phyloP scores from a whole-genome alignment of 768 basidiomycete genomes.

The Candolleomyces eurysporus region DNA sequence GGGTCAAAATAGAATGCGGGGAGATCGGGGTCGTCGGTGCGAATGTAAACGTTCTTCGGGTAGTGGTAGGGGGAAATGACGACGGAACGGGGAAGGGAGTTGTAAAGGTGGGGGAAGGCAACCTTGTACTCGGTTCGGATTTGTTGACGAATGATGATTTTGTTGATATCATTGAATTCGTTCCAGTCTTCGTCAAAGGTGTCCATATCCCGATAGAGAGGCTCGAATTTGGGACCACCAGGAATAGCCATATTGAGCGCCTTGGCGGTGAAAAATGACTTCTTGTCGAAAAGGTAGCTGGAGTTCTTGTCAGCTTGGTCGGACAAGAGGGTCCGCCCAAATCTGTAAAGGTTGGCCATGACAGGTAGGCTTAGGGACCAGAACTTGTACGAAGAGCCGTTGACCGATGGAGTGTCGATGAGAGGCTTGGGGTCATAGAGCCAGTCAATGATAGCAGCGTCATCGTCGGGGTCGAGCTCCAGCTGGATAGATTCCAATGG shows the following conservation, averaged over 20 bases:
- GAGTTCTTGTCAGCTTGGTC: constrained; percentile 91
- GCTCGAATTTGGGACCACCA: constrained; percentile 98
- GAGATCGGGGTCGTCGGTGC: constrained; percentile 98
- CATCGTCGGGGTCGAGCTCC: constrained; percentile 91
- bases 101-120: constrained; percentile 98
- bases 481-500: constrained; percentile 97
- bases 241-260: constrained; percentile 96
- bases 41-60: constrained; percentile 98
- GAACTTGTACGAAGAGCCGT: constrained; percentile 89
- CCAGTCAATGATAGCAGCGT: constrained; percentile 91
- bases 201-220: constrained; percentile 95
- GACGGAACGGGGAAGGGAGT: constrained; percentile 94
- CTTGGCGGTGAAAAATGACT: constrained; percentile 97
- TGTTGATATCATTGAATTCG: constrained; percentile 99
- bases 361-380: constrained; percentile 92
- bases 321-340: constrained; percentile 90
- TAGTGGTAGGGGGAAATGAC: constrained; percentile 88
- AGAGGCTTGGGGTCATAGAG: constrained; percentile 98
- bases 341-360: constrained; percentile 95
- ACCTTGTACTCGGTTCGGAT: constrained; percentile 99
- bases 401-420: constrained; percentile 84
- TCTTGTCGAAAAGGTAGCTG: constrained; percentile 95
- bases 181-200: constrained; percentile 99
- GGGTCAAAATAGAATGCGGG: constrained; percentile 99
- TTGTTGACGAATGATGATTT: constrained; percentile 98